phyloP scores from a whole-genome alignment of 306 rosid species.

The Styphnolobium japonicum region DNA sequence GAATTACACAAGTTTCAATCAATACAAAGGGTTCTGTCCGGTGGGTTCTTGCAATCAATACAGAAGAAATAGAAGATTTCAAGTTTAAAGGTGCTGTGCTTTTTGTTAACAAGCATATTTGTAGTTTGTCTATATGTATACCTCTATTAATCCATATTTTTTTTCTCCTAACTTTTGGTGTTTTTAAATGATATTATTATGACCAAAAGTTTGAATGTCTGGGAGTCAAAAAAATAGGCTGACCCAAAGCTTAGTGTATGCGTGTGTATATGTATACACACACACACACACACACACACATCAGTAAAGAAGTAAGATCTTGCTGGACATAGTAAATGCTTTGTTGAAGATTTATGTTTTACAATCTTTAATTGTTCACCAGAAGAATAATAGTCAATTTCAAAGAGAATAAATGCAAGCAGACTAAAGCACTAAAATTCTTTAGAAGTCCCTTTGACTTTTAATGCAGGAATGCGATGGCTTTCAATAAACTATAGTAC shows the following conservation, averaged over 20 bases:
- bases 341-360: neutral
- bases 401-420: neutral
- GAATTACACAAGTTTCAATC: conserved; percentile 57
- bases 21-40: conserved; percentile 80
- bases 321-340: neutral
- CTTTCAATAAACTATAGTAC: neutral
- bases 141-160: neutral
- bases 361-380: neutral
- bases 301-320: neutral
- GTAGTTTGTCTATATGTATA: neutral
- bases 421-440: neutral
- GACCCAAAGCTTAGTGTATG: neutral
- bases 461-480: neutral
- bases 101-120: neutral
- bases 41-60: conserved; percentile 83
- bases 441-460: neutral
- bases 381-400: too few relatives aligned
- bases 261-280: too few relatives aligned
- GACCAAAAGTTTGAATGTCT: neutral
- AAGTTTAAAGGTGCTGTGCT: conserved; percentile 51
- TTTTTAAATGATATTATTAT: neutral
- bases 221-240: neutral
- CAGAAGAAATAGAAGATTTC: conserved; percentile 73
- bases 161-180: neutral
- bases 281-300: too few relatives aligned